Evolutionary conservation across 2,329 filamentous ascomycete species (phyloP).

Genomic region (Aureobasidium sp.): DNA sequence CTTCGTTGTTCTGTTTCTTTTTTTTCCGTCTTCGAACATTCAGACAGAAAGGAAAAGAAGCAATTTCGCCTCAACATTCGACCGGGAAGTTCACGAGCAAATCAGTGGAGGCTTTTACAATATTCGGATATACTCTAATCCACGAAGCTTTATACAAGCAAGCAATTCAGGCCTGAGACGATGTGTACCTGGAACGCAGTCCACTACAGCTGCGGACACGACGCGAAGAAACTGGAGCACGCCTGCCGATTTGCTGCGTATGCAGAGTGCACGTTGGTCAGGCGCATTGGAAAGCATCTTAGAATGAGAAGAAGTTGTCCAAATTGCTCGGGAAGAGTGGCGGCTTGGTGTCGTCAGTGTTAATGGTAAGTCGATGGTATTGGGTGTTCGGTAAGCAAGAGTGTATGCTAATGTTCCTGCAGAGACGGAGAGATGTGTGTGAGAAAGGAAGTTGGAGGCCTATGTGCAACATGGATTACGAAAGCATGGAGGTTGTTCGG

Average conservation of each 20-base stretch:
- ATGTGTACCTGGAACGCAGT: conserved; percentile 9
- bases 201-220: conserved; percentile 10
- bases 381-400: background rate
- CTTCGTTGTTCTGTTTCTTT: no score
- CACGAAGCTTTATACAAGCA: background rate
- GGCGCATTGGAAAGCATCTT: background rate
- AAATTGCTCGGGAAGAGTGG: background rate
- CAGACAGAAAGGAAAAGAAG: no score
- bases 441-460: no score
- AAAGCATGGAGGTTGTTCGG: no score
- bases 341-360: conserved; percentile 6
- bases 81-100: no score
- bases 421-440: no score
- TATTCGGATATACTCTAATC: background rate
- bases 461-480: no score
- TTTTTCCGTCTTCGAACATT: no score
- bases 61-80: no score
- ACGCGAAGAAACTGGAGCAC: background rate
- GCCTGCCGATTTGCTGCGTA: background rate
- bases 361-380: background rate
- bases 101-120: no score
- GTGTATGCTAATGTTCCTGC: no score
- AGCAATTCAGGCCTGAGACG: background rate
- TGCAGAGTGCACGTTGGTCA: conserved; percentile 1
- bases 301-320: background rate